phyloP scores from a whole-genome alignment of 2,329 filamentous ascomycete species.

The Exophiala sp. region DNA sequence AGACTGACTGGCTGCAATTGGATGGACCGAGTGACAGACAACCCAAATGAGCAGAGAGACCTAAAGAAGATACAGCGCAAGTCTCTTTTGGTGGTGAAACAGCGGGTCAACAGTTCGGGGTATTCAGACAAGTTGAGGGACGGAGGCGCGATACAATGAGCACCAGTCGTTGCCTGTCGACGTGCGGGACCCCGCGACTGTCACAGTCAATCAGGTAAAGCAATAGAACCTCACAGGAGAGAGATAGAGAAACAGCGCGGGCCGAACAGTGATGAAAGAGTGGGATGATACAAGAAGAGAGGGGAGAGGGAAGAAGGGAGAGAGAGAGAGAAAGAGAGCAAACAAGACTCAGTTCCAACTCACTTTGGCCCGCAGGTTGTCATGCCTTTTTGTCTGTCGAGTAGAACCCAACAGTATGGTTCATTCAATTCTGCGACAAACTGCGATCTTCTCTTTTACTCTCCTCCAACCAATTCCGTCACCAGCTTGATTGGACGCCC shows the following conservation, averaged over 20 bases:
- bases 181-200: neutral
- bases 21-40: neutral
- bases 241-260: neutral
- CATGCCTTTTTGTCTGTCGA: neutral
- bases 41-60: neutral
- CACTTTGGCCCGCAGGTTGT: neutral
- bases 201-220: neutral
- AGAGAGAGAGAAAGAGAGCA: neutral
- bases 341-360: neutral
- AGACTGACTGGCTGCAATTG: neutral
- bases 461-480: neutral
- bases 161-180: neutral
- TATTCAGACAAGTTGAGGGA: neutral
- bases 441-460: neutral
- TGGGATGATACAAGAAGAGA: neutral
- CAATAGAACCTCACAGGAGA: neutral
- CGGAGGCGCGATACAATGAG: neutral
- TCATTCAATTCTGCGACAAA: neutral
- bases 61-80: neutral
- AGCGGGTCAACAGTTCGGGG: neutral
- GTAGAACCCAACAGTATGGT: neutral
- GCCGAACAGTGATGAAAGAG: neutral
- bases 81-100: neutral
- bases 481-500: neutral
- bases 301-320: neutral